Conservation (phyloP, 768 basidiomycete genomes). For the Leccinum aurantiacum region DNA sequence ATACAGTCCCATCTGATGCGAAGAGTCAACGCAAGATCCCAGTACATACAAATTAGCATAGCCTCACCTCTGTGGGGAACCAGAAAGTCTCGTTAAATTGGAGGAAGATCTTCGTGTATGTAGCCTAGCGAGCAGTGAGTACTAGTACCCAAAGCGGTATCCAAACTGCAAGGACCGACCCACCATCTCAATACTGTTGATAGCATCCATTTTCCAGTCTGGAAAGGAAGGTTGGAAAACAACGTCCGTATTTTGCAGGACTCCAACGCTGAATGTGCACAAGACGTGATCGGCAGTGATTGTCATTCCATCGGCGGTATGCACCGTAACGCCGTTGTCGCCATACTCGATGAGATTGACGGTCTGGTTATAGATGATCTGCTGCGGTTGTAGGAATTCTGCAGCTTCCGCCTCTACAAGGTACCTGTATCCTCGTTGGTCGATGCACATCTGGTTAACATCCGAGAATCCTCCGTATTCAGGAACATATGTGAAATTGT, state of each 20-base stretch:
- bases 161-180: neutral
- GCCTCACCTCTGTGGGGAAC: constrained; percentile 44
- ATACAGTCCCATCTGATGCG: constrained; percentile 44
- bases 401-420: constrained; percentile 57
- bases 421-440: constrained; percentile 61
- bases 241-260: constrained; percentile 64
- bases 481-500: constrained; percentile 57
- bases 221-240: constrained; percentile 55
- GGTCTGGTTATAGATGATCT: constrained; percentile 50
- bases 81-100: constrained; percentile 64
- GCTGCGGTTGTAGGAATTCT: constrained; percentile 48
- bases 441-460: constrained; percentile 52
- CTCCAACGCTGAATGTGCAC: constrained; percentile 69
- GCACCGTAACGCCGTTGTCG: constrained; percentile 45
- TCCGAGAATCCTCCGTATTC: constrained; percentile 59
- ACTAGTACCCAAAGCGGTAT: neutral
- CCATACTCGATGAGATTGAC: constrained; percentile 50
- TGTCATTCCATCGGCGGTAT: constrained; percentile 41
- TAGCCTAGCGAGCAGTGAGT: constrained; percentile 35
- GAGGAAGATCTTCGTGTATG: constrained; percentile 69
- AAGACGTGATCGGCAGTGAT: constrained; percentile 58
- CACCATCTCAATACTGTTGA: too few species aligned
- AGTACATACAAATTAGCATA: neutral
- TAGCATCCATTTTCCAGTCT: neutral
- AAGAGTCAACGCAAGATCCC: neutral